Evolutionary conservation across 2,329 filamentous ascomycete genomes (phyloP).

Genomic region (Emydomyces testavorans): DNA sequence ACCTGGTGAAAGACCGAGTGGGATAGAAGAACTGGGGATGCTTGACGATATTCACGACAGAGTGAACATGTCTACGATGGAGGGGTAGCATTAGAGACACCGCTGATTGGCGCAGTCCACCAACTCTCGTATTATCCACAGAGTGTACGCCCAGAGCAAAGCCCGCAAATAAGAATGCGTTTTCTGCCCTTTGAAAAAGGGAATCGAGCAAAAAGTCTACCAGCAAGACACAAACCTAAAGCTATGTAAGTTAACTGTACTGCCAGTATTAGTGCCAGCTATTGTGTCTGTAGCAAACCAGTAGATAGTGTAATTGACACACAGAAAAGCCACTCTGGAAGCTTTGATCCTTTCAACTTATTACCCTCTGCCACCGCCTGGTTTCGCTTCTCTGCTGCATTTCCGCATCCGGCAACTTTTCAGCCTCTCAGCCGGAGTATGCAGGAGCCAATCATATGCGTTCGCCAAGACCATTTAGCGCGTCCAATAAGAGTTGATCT

Average conservation of each 20-base stretch:
- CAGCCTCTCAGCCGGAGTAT: conserved; percentile 2
- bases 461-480: background rate
- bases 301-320: background rate
- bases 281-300: background rate
- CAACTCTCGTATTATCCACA: conserved; percentile 1
- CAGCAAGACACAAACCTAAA: conserved; percentile 5
- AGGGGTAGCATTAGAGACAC: conserved; percentile 10
- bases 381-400: background rate
- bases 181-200: background rate
- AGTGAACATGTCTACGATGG: conserved; percentile 10
- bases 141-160: background rate
- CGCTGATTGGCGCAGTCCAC: background rate
- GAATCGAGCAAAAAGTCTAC: background rate
- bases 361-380: background rate
- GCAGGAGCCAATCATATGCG: background rate
- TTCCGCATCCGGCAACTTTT: background rate
- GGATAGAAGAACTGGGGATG: background rate
- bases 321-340: too few species aligned
- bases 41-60: conserved; percentile 7
- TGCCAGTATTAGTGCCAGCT: background rate
- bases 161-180: background rate
- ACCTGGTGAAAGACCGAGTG: background rate
- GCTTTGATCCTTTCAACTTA: background rate
- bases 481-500: too few species aligned
- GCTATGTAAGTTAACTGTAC: background rate